Percentiles rank a stretch among this genome's conserved stretches.
phyloP scores from a whole-genome alignment of 1,284 basidiomycete genomes.

The Puccinia sorghi region DNA sequence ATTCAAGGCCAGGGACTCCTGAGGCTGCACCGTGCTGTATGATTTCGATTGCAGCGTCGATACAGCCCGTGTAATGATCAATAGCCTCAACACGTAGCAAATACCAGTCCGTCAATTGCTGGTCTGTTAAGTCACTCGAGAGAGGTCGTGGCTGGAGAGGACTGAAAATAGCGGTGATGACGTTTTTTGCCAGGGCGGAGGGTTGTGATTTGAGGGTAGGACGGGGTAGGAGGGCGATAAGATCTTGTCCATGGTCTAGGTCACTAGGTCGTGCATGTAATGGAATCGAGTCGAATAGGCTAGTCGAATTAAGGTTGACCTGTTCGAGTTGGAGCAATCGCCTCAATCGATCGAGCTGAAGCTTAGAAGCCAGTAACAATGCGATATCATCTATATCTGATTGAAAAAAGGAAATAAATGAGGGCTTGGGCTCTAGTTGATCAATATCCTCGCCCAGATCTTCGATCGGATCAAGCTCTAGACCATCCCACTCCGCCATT shows the following conservation, averaged over 20 bases:
- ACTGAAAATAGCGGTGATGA: neutral
- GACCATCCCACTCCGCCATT: constrained; percentile 21
- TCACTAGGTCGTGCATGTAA: constrained; percentile 44
- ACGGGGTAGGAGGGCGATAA: constrained; percentile 42
- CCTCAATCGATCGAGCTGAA: constrained; percentile 23
- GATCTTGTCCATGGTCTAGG: constrained; percentile 38
- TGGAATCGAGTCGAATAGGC: constrained; percentile 38
- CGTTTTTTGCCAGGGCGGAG: neutral
- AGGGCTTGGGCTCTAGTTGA: constrained; percentile 10
- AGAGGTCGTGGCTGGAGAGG: constrained; percentile 39
- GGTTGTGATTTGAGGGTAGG: neutral
- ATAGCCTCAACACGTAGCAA: constrained; percentile 66
- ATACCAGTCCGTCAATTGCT: constrained; percentile 73
- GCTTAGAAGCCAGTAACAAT: constrained; percentile 37
- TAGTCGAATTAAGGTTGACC: constrained; percentile 1
- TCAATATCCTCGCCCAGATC: neutral
- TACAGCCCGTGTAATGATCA: constrained; percentile 69
- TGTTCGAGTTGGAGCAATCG: neutral
- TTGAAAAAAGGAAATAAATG: constrained; percentile 28
- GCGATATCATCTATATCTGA: constrained; percentile 27
- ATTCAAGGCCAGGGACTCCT: constrained; percentile 75
- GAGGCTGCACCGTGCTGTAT: constrained; percentile 82
- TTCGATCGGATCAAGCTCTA: constrained; percentile 33
- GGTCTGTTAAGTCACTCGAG: constrained; percentile 50
- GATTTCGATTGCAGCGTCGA: constrained; percentile 74